Percentiles rank a stretch among this genome's conserved stretches.
Conservation (phyloP, 257 asterid genomes). For the Paulownia fortunei region DNA sequence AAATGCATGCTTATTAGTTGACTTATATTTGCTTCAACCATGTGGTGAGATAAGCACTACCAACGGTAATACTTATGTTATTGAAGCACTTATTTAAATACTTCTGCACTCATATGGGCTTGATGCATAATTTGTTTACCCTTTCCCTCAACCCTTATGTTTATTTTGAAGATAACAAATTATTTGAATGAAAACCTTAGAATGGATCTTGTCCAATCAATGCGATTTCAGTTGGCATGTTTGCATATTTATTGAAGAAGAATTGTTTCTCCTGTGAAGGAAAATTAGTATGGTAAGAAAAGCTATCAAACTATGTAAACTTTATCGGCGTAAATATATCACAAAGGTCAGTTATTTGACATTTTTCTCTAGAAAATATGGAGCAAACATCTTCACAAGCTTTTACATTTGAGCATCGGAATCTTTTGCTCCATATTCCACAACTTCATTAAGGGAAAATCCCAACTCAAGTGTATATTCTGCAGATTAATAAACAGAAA, state of each 20-base stretch:
- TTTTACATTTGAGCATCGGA: not conserved
- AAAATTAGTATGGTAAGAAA: not conserved
- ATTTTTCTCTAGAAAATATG: not conserved
- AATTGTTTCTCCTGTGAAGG: constrained; percentile 8
- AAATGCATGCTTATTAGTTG: too few species aligned
- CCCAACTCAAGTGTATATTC: not conserved
- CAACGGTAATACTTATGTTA: not conserved
- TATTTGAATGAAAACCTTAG: not conserved
- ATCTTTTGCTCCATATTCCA: not conserved
- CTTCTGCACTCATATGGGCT: not conserved
- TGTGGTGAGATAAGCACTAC: too few species aligned
- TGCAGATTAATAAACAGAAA: not conserved
- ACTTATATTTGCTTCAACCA: too few species aligned
- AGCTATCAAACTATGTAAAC: not conserved
- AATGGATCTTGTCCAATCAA: not conserved
- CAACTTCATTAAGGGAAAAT: not conserved
- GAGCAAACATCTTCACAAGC: not conserved
- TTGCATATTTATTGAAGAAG: not conserved
- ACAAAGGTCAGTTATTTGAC: not conserved
- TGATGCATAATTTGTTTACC: not conserved
- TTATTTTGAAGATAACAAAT: not conserved
- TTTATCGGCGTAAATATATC: not conserved
- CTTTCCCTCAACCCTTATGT: not conserved
- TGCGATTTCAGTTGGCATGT: not conserved
- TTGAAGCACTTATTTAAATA: constrained; percentile 1